Base-by-base conservation (phyloP, 164 flowering plant genomes). In the Brasenia schreberi region DNA sequence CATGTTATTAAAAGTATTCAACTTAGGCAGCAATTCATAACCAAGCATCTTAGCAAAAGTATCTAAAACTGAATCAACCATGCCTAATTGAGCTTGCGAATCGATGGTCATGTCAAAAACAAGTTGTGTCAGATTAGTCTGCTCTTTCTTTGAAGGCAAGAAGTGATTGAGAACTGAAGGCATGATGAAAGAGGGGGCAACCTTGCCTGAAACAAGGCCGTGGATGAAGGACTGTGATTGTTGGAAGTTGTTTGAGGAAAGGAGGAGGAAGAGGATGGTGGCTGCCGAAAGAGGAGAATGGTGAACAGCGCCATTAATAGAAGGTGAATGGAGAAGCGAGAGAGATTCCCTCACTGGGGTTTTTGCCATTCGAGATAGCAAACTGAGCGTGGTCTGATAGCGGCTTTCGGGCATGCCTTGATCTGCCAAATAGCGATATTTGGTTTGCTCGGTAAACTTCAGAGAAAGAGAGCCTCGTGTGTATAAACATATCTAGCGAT, bases 341-440 rank as follows among this genome's bases (percentile, higher is more conserved):
- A 44, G 52, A 2, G 96, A 85, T 74, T 79, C 73, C 18, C 71
- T 68, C 11, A 90, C 90, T 23, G 96, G 96, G 69, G 14, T 39
- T 76, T 86, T 86, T 79, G 84, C 79, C 81, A 86, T 71, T 71
- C 72, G 83, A 43, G 71, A 77, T 19, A 82, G 63, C 49, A 80
- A 68, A 63, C 64, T 3, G 19, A 69, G 60, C n/a, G n/a, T n/a
- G 45, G 74, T 73, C 67, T 67, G 73, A 43, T 39, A 62, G 19
- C 10, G 10, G 52, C 52, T 11, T 44, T 44, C 52, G 7, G 52
- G 52, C 52, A 44, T 44, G 7, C 52, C 52, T 44, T n/a, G n/a
- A n/a, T n/a, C n/a, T n/a, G n/a, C n/a, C n/a, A n/a, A n/a, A n/a
- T n/a, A n/a, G n/a, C n/a, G n/a, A n/a, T n/a, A n/a, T n/a, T n/a